These are phyloP conservation scores for Cytospora paraplurivora DNA, from an alignment of 2,329 filamentous ascomycete genomes.

Conservation along the genomic window DNA sequence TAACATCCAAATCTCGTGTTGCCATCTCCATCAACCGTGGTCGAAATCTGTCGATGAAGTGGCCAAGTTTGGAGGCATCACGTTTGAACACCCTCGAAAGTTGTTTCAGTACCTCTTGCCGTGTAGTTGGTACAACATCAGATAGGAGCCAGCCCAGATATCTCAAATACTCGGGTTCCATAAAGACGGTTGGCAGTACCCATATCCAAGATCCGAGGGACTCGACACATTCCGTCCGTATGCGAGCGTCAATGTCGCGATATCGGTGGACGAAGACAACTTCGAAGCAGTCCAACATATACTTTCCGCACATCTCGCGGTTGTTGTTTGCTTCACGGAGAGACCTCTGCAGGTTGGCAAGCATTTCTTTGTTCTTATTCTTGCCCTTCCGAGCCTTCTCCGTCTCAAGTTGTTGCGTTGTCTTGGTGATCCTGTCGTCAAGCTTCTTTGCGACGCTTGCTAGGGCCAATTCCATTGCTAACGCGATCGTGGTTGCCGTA, in stretches of 20 bases:
- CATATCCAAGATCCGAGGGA: conserved; percentile 89
- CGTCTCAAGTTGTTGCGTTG: conserved; percentile 75
- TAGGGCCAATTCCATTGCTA: conserved; percentile 77
- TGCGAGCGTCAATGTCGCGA: conserved; percentile 87
- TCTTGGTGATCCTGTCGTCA: conserved; percentile 66
- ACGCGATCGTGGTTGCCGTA: conserved; percentile 82
- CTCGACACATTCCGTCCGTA: conserved; percentile 84
- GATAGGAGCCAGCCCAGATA: conserved; percentile 97
- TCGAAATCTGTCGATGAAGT: conserved; percentile 92
- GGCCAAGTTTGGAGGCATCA: conserved; percentile 79
- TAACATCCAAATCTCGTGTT: conserved; percentile 77
- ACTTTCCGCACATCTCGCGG: conserved; percentile 68
- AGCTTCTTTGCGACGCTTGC: conserved; percentile 52
- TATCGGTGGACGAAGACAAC: conserved; percentile 95
- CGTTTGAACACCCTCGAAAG: conserved; percentile 78
- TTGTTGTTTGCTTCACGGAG: conserved; percentile 71
- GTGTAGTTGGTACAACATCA: conserved; percentile 72
- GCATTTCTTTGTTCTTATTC: conserved; percentile 75
- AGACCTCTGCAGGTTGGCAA: conserved; percentile 71
- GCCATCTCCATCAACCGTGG: conserved; percentile 90
- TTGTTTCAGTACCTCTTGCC: conserved; percentile 85
- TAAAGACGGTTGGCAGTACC: conserved; percentile 81
- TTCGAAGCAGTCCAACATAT: conserved; percentile 85
- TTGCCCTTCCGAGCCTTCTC: conserved; percentile 70
- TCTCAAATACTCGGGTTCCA: conserved; percentile 85